Evolutionary conservation across 495 filamentous ascomycete genomes (phyloP).

Genomic region (Viridothelium virens): DNA sequence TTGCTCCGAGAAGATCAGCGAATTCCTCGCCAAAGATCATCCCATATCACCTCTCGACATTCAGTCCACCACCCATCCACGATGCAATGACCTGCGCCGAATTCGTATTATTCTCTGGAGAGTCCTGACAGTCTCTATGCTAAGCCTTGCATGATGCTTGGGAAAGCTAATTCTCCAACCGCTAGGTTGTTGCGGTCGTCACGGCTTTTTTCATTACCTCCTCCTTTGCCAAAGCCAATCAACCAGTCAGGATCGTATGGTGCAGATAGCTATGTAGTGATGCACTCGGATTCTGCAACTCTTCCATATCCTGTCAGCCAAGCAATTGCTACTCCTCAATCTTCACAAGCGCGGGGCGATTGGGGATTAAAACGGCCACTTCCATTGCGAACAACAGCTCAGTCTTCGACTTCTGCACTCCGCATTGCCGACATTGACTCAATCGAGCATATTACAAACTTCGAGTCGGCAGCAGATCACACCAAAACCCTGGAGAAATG

Average conservation of each 20-base stretch:
- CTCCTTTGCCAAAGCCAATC: constrained; percentile 43
- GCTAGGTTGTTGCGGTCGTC: constrained; percentile 58
- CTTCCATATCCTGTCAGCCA: constrained; percentile 72
- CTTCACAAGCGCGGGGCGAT: constrained; percentile 71
- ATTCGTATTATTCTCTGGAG: neutral
- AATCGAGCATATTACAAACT: constrained; percentile 86
- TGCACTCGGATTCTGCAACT: constrained; percentile 53
- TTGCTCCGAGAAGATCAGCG: neutral
- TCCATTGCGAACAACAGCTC: constrained; percentile 64
- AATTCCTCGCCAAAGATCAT: neutral
- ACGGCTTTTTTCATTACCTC: constrained; percentile 57
- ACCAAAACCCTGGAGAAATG: constrained; percentile 76
- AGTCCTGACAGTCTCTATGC: neutral
- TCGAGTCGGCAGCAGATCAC: constrained; percentile 74
- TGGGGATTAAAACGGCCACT: constrained; percentile 91
- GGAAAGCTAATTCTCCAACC: constrained; percentile 49
- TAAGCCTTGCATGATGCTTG: constrained; percentile 19
- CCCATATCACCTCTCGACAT: neutral
- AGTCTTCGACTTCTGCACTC: constrained; percentile 61
- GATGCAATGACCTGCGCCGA: neutral
- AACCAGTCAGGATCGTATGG: constrained; percentile 38
- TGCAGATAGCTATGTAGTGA: constrained; percentile 26
- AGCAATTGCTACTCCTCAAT: constrained; percentile 68
- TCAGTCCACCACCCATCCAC: neutral
- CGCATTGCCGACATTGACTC: constrained; percentile 71